phyloP scores from a whole-genome alignment of 106 monocot genomes.

The Allium cepa region DNA sequence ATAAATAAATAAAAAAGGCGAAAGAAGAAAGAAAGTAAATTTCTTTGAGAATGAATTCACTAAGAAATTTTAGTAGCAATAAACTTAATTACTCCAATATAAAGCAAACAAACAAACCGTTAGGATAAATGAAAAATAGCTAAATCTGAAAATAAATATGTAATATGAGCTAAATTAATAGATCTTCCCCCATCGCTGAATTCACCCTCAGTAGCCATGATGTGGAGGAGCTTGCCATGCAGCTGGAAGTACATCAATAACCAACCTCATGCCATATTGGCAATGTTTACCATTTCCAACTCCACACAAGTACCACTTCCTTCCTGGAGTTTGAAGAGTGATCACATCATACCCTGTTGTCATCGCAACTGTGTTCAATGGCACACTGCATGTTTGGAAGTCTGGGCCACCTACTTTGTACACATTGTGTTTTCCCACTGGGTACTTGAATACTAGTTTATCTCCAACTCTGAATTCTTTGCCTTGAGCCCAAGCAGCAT shows the following conservation, averaged over 20 bases:
- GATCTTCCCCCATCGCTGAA: no score
- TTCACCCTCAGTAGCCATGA: no score
- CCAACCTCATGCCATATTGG: slow-evolving; percentile 1
- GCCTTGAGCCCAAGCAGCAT: slow-evolving; percentile 9
- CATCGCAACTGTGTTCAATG: not conserved
- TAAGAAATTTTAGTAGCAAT: no score
- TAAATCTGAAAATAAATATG: no score
- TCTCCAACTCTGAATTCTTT: slow-evolving; percentile 11
- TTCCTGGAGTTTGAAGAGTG: not conserved
- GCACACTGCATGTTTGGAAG: slow-evolving; percentile 6
- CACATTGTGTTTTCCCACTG: not conserved
- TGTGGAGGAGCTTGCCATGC: not conserved
- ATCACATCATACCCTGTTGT: slow-evolving; percentile 5
- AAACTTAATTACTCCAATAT: no score
- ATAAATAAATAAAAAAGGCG: no score
- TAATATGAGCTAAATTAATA: no score
- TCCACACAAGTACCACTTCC: slow-evolving; percentile 8
- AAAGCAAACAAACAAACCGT: no score
- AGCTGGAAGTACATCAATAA: not conserved
- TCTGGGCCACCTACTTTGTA: not conserved
- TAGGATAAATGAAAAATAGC: no score
- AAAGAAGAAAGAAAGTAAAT: no score
- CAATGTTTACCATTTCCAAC: not conserved
- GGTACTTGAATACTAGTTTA: slow-evolving; percentile 8
- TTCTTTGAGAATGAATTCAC: no score